Percentiles rank a stretch among this genome's conserved stretches.
phyloP scores from a whole-genome alignment of 768 basidiomycete genomes.

The Pholiota microspora region DNA sequence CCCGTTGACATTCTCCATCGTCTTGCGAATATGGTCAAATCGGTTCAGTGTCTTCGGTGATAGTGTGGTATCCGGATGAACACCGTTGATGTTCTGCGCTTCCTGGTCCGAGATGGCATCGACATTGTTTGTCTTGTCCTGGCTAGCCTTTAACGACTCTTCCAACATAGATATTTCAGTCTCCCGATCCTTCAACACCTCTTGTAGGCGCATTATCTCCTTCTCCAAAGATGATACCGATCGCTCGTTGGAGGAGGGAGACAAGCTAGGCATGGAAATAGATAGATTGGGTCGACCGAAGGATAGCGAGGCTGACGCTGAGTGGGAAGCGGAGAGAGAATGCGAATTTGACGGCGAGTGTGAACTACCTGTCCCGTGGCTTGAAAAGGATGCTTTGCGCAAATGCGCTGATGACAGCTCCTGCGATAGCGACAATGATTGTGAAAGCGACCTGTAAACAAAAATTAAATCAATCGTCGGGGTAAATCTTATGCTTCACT shows the following conservation, averaged over 20 bases:
- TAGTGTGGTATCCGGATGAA: constrained; percentile 35
- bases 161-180: constrained; percentile 85
- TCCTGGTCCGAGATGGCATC: constrained; percentile 13
- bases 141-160: constrained; percentile 40
- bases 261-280: constrained; percentile 49
- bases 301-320: constrained; percentile 38
- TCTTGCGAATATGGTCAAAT: constrained; percentile 72
- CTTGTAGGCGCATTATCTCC: constrained; percentile 94
- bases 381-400: constrained; percentile 80
- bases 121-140: constrained; percentile 20
- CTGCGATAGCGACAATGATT: constrained; percentile 96
- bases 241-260: constrained; percentile 53
- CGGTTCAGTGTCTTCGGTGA: constrained; percentile 73
- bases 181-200: constrained; percentile 88
- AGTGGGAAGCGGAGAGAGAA: constrained; percentile 49
- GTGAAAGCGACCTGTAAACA: constrained; percentile 82
- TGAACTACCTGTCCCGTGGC: constrained; percentile 66
- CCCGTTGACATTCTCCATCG: constrained; percentile 53
- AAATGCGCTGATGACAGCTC: constrained; percentile 87
- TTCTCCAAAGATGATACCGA: constrained; percentile 85
- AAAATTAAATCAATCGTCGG: constrained; percentile 12
- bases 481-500: constrained; percentile 14
- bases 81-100: constrained; percentile 20
- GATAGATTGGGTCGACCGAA: constrained; percentile 53
- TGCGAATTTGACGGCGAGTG: constrained; percentile 64